Base-by-base conservation (phyloP, 352 stramenopile genomes). In the Globisporangium middletonii region DNA sequence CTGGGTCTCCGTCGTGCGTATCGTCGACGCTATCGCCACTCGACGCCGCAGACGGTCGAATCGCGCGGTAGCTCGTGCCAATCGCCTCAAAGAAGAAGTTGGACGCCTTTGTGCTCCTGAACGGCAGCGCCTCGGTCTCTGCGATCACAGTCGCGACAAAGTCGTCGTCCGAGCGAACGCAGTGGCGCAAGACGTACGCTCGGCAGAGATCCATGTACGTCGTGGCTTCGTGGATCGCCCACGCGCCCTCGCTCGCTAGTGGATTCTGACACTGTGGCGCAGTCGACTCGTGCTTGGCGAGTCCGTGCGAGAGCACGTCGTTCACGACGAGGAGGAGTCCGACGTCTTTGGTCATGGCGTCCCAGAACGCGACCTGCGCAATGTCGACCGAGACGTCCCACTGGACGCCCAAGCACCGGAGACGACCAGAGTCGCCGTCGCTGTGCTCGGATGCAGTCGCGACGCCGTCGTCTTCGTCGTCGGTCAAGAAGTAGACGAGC, bases 321-420 rank as follows among this genome's bases (percentile, higher is more conserved):
- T 75, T 79, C 1, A 55, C 54, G 33, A 89, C 59, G 0, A 83
- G 45, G 7, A 91, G 63, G 33, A 88, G 65, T 0, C 65, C 75
- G 2, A 68, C 64, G 0, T 89, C 73, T 57, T 87, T 81, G 0
- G 68, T 86, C 43, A 68, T 58, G 9, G 63, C 67, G 47, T 92
- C 81, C 81, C 81, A 92, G 77, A 79, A 88, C 3, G 68, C 68
- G 12, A 89, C 57, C 53, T 92, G 81, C 2, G 86, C 49, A 15
- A 68, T 47, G 30, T 79, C 79, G 5, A 92, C 7, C 0, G 73
- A 88, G 23, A 88, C 26, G 53, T 89, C 79, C 79, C 79, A 89
- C 53, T 88, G 75, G 2, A 89, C 48, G 1, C 78, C 80, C 8
- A 75, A 57, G 41, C 80, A 89, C 6, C 55, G 38, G 0, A 79